These are phyloP conservation scores for Dictyostelium citrinum DNA, from an alignment of 78 protist genomes.

Conservation along the genomic window DNA sequence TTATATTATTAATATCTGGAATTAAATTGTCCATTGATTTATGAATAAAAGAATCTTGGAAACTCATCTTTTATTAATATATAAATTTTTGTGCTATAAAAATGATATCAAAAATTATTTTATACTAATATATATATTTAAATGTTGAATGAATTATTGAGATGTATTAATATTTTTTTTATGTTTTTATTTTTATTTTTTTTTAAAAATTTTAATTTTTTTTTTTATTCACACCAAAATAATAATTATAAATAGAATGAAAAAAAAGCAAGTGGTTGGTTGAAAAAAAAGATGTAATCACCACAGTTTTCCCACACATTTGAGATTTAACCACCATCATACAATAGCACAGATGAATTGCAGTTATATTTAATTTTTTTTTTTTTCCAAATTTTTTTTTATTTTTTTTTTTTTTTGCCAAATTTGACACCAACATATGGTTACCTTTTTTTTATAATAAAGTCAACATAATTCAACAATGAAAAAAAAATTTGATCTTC, in stretches of 20 bases:
- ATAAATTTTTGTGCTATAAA: too few species aligned
- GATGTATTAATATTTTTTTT: background rate
- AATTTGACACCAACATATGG: background rate
- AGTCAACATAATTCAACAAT: background rate
- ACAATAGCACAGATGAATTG: background rate
- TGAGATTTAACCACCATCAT: background rate
- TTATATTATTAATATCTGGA: too few species aligned
- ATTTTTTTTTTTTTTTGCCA: background rate
- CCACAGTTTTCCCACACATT: background rate
- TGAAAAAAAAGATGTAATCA: background rate
- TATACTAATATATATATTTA: background rate
- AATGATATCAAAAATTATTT: too few species aligned
- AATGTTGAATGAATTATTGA: background rate
- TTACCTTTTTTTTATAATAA: too few species aligned
- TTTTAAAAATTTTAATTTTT: background rate
- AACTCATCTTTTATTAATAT: background rate
- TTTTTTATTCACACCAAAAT: background rate
- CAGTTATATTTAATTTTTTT: background rate
- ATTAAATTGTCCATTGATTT: background rate
- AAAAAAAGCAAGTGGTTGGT: background rate
- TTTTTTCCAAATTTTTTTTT: background rate
- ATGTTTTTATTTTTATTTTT: background rate
- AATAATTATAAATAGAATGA: background rate
- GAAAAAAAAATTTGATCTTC: background rate
- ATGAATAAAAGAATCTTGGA: background rate